phyloP scores from a whole-genome alignment of 225 moss, liverwort and hornwort genomes.

The Pseudisothecium myosuroides region DNA sequence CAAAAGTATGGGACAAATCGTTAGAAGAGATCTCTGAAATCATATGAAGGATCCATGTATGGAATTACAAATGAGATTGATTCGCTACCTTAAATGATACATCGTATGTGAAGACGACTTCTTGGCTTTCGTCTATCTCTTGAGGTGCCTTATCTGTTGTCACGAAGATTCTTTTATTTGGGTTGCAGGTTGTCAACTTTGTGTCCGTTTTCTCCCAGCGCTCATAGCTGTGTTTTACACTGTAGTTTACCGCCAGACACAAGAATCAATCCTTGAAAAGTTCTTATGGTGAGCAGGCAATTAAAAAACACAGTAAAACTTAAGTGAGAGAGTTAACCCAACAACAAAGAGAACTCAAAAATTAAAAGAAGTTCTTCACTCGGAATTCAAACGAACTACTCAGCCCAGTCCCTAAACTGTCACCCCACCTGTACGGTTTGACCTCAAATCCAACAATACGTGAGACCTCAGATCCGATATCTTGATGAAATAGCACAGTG shows the following conservation, averaged over 20 bases:
- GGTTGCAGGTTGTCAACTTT: constrained; percentile 51
- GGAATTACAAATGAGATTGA: neutral
- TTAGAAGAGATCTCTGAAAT: neutral
- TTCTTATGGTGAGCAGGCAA: neutral
- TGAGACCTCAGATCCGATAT: constrained; percentile 22
- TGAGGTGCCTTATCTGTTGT: constrained; percentile 31
- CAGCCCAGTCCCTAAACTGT: neutral
- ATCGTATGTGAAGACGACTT: constrained; percentile 69
- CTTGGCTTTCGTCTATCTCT: constrained; percentile 38
- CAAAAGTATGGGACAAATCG: neutral
- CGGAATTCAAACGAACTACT: neutral
- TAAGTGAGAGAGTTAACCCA: neutral
- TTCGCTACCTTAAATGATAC: constrained; percentile 41
- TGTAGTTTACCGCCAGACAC: constrained; percentile 1
- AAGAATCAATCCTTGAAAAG: neutral
- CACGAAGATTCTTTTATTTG: constrained; percentile 41
- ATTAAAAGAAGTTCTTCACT: neutral
- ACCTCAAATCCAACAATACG: constrained; percentile 98
- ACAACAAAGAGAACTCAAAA: neutral
- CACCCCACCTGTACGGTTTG: constrained; percentile 43
- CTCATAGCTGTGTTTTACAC: constrained; percentile 55
- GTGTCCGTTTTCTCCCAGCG: constrained; percentile 32
- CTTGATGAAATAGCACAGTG: constrained; percentile 57
- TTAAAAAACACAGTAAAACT: neutral
- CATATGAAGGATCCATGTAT: neutral